phyloP scores from a whole-genome alignment of 1,139 yeast genomes.

The Sugiyamaella pinicola region DNA sequence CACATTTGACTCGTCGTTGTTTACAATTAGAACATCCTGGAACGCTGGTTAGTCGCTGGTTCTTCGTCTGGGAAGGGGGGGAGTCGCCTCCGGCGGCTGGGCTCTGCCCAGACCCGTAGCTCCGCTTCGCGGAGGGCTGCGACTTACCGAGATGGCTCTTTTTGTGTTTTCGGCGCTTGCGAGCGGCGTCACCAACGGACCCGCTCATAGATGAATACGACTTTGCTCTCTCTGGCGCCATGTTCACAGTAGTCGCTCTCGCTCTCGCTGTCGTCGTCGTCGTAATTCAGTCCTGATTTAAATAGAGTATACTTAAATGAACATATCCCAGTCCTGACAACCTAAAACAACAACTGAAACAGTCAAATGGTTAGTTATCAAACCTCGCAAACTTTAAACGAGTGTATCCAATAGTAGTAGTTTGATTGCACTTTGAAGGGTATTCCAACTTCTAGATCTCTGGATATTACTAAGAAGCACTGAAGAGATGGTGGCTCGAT shows the following conservation, averaged over 20 bases:
- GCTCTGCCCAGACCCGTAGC: neutral
- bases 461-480: too few species aligned
- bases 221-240: slow-evolving; percentile 12
- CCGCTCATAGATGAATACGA: slow-evolving; percentile 7
- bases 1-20: slow-evolving; percentile 67
- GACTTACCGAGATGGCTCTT: slow-evolving; percentile 54
- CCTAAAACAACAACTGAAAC: too few species aligned
- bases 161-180: slow-evolving; percentile 56
- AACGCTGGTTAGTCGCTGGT: neutral
- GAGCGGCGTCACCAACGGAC: slow-evolving; percentile 4
- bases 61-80: neutral
- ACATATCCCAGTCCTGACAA: slow-evolving; percentile 1
- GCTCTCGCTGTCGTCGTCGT: too few species aligned
- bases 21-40: slow-evolving; percentile 67
- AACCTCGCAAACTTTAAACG: too few species aligned
- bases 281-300: too few species aligned
- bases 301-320: neutral
- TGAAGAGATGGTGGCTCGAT: too few species aligned
- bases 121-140: neutral
- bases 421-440: too few species aligned
- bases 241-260: too few species aligned
- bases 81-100: slow-evolving; percentile 1
- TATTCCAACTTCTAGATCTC: too few species aligned
- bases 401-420: too few species aligned
- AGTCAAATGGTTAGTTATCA: too few species aligned